These are phyloP conservation scores for Takakia lepidozioides DNA, from an alignment of 225 moss, liverwort and hornwort genomes.

Conservation along the genomic window DNA sequence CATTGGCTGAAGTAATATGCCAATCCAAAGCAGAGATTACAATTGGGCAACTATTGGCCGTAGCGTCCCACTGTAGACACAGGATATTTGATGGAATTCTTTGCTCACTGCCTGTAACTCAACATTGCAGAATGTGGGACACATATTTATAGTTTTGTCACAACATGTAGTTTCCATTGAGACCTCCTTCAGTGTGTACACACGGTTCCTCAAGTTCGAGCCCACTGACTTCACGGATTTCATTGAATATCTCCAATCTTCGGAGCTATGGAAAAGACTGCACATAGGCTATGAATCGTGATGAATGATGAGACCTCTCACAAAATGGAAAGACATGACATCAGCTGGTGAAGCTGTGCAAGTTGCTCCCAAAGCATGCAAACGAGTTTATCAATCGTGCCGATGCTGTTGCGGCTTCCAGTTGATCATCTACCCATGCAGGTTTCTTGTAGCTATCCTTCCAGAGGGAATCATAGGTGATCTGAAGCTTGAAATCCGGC, in stretches of 20 bases:
- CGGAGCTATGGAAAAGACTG: conserved; percentile 85
- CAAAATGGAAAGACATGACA: conserved; percentile 84
- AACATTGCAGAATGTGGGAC: conserved; percentile 91
- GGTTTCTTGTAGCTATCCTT: too few relatives aligned
- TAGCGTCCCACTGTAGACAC: too few relatives aligned
- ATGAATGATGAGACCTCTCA: conserved; percentile 74
- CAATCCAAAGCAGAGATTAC: too few relatives aligned
- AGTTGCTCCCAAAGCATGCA: conserved; percentile 81
- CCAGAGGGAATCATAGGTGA: too few relatives aligned
- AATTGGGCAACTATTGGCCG: too few relatives aligned
- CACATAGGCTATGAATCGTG: conserved; percentile 69
- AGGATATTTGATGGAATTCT: conserved; percentile 83
- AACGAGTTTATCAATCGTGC: too few relatives aligned
- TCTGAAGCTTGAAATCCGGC: too few relatives aligned
- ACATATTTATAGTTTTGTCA: conserved; percentile 73
- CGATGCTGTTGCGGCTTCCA: too few relatives aligned
- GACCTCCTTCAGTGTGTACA: conserved; percentile 76
- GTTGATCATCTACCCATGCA: too few relatives aligned
- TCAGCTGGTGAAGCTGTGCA: conserved; percentile 83
- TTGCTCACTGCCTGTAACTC: conserved; percentile 83
- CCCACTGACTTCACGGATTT: conserved; percentile 90
- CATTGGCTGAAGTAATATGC: too few relatives aligned
- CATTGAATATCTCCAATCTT: conserved; percentile 72
- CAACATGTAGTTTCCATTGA: conserved; percentile 87
- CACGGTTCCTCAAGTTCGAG: conserved; percentile 83